phyloP scores from a whole-genome alignment of 2,329 filamentous ascomycete species.

The Aspergillus novofumigatus region DNA sequence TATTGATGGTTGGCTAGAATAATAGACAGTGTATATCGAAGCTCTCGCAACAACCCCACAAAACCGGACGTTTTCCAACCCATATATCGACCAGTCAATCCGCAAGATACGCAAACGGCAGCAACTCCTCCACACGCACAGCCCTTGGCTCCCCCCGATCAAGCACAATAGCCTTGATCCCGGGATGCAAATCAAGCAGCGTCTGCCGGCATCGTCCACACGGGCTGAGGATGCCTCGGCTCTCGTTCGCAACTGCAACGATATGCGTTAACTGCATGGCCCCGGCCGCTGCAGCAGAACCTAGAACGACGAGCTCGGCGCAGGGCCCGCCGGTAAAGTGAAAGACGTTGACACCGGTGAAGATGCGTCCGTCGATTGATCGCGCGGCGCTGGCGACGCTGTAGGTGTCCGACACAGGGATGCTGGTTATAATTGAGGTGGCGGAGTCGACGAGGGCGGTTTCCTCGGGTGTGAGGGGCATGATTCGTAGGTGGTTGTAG shows the following conservation, averaged over 20 bases:
- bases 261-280: conserved; percentile 19
- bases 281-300: conserved; percentile 21
- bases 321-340: conserved; percentile 28
- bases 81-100: neutral
- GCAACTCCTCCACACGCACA: conserved; percentile 2
- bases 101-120: conserved; percentile 8
- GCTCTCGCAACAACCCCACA: no score
- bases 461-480: conserved; percentile 13
- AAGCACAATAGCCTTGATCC: conserved; percentile 19
- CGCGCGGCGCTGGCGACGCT: conserved; percentile 19
- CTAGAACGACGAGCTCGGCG: conserved; percentile 26
- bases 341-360: conserved; percentile 24
- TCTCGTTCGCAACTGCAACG: conserved; percentile 21
- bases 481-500: conserved; percentile 24
- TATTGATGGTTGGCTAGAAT: no score
- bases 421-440: conserved; percentile 15
- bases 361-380: conserved; percentile 16
- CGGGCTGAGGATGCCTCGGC: conserved; percentile 20
- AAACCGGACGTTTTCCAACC: no score
- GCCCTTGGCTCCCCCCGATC: neutral
- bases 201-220: conserved; percentile 28
- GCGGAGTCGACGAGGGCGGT: conserved; percentile 16
- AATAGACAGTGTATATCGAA: no score
- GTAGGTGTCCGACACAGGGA: conserved; percentile 20
- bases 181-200: conserved; percentile 22